Percentiles rank a stretch among this genome's conserved stretches.
Evolutionary conservation across 2,329 filamentous ascomycete genomes (phyloP).

Genomic region (Fusarium luffae): DNA sequence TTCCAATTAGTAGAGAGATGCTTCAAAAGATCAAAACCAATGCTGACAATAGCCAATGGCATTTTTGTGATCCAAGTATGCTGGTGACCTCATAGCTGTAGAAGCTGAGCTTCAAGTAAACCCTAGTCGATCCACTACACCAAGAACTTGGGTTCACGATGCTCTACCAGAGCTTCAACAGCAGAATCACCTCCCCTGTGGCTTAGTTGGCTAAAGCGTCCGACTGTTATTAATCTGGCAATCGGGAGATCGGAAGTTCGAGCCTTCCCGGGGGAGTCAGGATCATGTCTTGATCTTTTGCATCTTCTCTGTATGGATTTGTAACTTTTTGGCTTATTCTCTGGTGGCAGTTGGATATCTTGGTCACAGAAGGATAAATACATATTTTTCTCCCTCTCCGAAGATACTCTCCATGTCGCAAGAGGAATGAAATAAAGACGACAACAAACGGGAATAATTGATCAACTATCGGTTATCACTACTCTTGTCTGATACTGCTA

Average conservation of each 20-base stretch:
- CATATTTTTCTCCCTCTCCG: neutral
- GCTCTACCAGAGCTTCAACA: neutral
- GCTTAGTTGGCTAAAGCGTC: slow-evolving; percentile 44
- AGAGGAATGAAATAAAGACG: neutral
- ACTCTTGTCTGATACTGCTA: neutral
- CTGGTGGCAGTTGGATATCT: neutral
- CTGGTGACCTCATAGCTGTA: neutral
- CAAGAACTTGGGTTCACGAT: neutral
- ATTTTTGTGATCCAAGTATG: neutral
- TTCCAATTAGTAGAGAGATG: neutral
- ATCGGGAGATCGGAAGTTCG: slow-evolving; percentile 48
- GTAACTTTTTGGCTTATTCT: neutral
- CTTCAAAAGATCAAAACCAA: neutral
- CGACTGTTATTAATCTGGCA: slow-evolving; percentile 36
- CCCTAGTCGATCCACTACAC: slow-evolving; percentile 5
- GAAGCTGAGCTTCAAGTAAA: neutral
- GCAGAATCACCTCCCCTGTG: slow-evolving; percentile 30
- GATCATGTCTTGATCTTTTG: neutral
- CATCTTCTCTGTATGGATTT: neutral
- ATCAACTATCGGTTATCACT: neutral
- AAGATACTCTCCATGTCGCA: neutral
- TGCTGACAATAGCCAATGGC: neutral
- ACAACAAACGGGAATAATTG: neutral
- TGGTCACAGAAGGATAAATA: neutral
- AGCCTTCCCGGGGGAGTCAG: slow-evolving; percentile 45